Evolutionary conservation across 805 yeast genomes (phyloP), one percentile per base, ranked within the genome.

Genomic region (Lachancea sp.): DNA sequence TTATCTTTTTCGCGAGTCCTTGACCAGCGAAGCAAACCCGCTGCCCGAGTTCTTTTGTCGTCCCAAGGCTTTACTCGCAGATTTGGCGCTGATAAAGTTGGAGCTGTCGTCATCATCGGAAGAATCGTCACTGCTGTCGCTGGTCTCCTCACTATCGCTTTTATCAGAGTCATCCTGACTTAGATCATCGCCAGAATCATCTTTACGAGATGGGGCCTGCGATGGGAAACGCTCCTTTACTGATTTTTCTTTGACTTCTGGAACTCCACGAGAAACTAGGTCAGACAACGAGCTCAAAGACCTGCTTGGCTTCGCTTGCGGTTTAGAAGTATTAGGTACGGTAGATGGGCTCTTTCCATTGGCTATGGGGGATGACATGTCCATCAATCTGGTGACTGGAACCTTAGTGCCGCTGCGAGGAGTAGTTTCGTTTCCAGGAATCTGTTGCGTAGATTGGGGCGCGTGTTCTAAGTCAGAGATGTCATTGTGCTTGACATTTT

Each of bases 181-280:
- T 3, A 56, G 51, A 39, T 47, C 55, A 9, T 38, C 43, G 19
- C 43, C 35, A 26, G 54, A 49, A 1, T 44, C 52, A 19, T 46
- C 50, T 42, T 50, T 38, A 11, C n/a, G 20, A 22, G 43, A 9
- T 12, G 38, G n/a, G 13, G 12, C 25, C 11, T 29, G 29, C 17
- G 42, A 35, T 12, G 46, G 38, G 10, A 33, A 10, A 9, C 36
- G 46, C 10, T 49, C 37, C 9, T 48, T 31, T 15, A 60, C 52
- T 27, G 58, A 48, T 17, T 68, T 67, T 37, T 80, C 85, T 45
- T 71, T 73, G 0, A 82, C 86, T 17, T 77, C 85, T 1, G 89
- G 89, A 11, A 82, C 72, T 3, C 86, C 88, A 42, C 81, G 69
- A n/a, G 73, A 70, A 3, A 74, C 80, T 47, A 82, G 65, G 48